phyloP scores from a whole-genome alignment of 2,329 filamentous ascomycete genomes.

The Sarocladiaceae sp. region DNA sequence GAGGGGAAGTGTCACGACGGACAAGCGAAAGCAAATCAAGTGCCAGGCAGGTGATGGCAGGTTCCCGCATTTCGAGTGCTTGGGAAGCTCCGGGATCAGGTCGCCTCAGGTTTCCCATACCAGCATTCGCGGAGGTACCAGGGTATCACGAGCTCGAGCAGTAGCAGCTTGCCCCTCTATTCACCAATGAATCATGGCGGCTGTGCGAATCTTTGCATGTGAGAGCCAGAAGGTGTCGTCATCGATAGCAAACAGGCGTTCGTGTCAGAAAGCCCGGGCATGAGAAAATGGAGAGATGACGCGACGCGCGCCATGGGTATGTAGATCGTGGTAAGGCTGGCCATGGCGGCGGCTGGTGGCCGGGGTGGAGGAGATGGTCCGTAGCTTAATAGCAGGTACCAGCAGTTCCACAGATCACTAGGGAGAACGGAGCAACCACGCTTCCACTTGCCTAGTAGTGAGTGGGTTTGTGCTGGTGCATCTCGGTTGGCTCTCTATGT shows the following conservation, averaged over 20 bases:
- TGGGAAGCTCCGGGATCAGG: not conserved
- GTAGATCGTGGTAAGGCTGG: slow-evolving; percentile 6
- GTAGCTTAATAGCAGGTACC: slow-evolving; percentile 5
- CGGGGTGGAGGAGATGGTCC: slow-evolving; percentile 4
- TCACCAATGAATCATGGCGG: not conserved
- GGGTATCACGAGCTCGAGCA: not conserved
- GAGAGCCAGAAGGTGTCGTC: slow-evolving; percentile 5
- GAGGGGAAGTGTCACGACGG: not conserved
- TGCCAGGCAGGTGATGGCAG: not conserved
- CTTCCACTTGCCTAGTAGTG: too few species aligned
- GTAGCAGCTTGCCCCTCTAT: not conserved
- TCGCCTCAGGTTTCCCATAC: not conserved
- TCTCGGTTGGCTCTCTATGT: too few species aligned
- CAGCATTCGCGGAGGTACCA: not conserved
- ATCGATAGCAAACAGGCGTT: not conserved
- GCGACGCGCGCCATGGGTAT: not conserved
- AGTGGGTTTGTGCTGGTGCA: too few species aligned
- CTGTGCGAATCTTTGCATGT: slow-evolving; percentile 2
- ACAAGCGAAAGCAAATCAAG: too few species aligned
- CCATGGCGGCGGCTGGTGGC: not conserved
- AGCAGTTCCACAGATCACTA: too few species aligned
- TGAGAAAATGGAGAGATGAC: slow-evolving; percentile 9
- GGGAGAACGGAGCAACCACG: too few species aligned
- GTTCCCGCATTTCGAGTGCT: not conserved
- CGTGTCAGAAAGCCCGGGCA: too few species aligned